These are phyloP conservation scores for Exophiala aquamarina DNA, from an alignment of 2,329 filamentous ascomycete species.

Conservation along the genomic window DNA sequence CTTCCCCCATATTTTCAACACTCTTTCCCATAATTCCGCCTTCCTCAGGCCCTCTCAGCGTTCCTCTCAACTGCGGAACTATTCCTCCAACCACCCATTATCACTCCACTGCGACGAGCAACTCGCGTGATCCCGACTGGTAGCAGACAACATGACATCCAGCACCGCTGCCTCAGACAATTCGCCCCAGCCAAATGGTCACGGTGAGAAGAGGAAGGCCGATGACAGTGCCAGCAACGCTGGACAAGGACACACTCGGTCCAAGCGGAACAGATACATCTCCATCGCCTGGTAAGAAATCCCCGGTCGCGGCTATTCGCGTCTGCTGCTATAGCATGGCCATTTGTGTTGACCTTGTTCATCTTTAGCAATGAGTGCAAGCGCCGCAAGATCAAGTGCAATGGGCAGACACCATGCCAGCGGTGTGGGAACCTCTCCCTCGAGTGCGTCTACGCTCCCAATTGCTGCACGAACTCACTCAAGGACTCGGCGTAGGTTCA, in stretches of 20 bases:
- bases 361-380: conserved; percentile 61
- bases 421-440: conserved; percentile 64
- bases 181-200: conserved; percentile 19
- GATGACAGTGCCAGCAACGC: conserved; percentile 14
- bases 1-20: background rate
- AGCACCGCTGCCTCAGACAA: conserved; percentile 19
- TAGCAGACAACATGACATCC: conserved; percentile 15
- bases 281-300: conserved; percentile 63
- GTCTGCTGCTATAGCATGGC: background rate
- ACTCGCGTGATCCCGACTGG: background rate
- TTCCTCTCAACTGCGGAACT: conserved; percentile 14
- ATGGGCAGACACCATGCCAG: conserved; percentile 64
- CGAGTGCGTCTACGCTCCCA: conserved; percentile 65
- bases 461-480: conserved; percentile 73
- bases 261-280: conserved; percentile 67
- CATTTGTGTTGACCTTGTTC: conserved; percentile 14
- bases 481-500: conserved; percentile 73
- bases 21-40: conserved; percentile 9
- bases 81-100: conserved; percentile 14
- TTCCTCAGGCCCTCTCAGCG: background rate
- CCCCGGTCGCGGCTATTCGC: background rate
- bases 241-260: conserved; percentile 41
- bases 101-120: no score
- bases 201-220: conserved; percentile 25
- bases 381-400: conserved; percentile 66